Conservation (phyloP, 2,329 filamentous ascomycete species). For the Ophiostoma piceae region DNA sequence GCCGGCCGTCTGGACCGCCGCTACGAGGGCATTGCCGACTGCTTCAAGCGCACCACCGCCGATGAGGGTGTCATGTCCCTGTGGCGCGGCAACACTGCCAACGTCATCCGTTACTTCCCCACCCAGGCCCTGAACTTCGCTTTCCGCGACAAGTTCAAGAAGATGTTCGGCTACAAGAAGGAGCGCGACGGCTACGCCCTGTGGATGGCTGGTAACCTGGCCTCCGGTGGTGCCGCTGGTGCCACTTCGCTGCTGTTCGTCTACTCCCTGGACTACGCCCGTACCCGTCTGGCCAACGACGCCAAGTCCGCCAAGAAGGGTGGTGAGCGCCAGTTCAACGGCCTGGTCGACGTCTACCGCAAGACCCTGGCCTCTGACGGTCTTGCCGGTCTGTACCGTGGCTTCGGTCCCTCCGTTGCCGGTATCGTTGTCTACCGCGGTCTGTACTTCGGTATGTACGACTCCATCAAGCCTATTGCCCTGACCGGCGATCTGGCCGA, state of each 20-base stretch:
- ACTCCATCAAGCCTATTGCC: slow-evolving; percentile 98
- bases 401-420: slow-evolving; percentile 98
- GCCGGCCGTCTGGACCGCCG: slow-evolving; percentile 95
- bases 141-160: slow-evolving; percentile 99
- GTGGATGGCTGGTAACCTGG: slow-evolving; percentile 99
- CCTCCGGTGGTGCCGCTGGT: slow-evolving; percentile 99
- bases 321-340: slow-evolving; percentile 99
- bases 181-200: slow-evolving; percentile 94
- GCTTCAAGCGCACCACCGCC: slow-evolving; percentile 86
- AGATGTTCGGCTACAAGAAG: slow-evolving; percentile 99
- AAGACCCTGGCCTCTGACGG: slow-evolving; percentile 99
- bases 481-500: slow-evolving; percentile 86
- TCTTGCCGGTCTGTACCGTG: slow-evolving; percentile 99
- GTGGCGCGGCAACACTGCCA: slow-evolving; percentile 99
- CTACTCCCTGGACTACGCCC: slow-evolving; percentile 99
- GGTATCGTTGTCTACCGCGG: slow-evolving; percentile 99
- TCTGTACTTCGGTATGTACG: slow-evolving; percentile 99
- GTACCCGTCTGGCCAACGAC: slow-evolving; percentile 99
- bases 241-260: slow-evolving; percentile 99
- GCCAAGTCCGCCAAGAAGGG: slow-evolving; percentile 96
- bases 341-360: slow-evolving; percentile 98
- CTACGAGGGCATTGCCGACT: slow-evolving; percentile 90
- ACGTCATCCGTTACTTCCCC: slow-evolving; percentile 99
- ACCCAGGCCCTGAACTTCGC: slow-evolving; percentile 99
- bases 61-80: slow-evolving; percentile 91